phyloP scores from a whole-genome alignment of 495 filamentous ascomycete genomes.

The Podospora comata region DNA sequence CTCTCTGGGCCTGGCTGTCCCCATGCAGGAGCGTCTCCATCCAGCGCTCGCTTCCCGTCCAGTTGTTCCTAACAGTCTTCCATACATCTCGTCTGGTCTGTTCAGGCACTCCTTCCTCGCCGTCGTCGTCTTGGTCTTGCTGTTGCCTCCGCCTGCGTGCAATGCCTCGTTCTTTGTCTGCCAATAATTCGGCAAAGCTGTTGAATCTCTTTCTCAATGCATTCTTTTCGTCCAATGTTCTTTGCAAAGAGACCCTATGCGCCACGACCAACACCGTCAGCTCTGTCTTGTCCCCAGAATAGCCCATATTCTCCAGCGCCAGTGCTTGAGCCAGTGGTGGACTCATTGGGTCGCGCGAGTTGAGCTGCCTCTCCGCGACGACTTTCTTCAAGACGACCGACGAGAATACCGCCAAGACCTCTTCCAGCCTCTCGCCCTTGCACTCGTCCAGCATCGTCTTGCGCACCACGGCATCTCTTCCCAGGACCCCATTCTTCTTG shows the following conservation, averaged over 20 bases:
- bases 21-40: slow-evolving; percentile 63
- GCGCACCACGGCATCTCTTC: slow-evolving; percentile 70
- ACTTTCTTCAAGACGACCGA: slow-evolving; percentile 72
- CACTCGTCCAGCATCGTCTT: slow-evolving; percentile 94
- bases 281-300: slow-evolving; percentile 56
- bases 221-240: slow-evolving; percentile 53
- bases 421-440: slow-evolving; percentile 75
- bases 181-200: slow-evolving; percentile 59
- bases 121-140: slow-evolving; percentile 8
- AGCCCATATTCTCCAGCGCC: slow-evolving; percentile 59
- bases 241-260: slow-evolving; percentile 62
- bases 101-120: slow-evolving; percentile 29
- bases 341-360: slow-evolving; percentile 21
- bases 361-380: slow-evolving; percentile 45
- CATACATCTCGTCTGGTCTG: slow-evolving; percentile 43
- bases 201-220: slow-evolving; percentile 48
- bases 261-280: slow-evolving; percentile 67
- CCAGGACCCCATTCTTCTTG: slow-evolving; percentile 81
- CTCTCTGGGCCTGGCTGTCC: slow-evolving; percentile 54
- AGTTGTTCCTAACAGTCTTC: slow-evolving; percentile 61
- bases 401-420: slow-evolving; percentile 76
- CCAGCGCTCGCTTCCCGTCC: slow-evolving; percentile 71
- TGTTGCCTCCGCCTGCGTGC: slow-evolving; percentile 30
- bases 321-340: slow-evolving; percentile 55
- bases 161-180: slow-evolving; percentile 44